These are phyloP conservation scores for Tephrocybe sp. DNA, from an alignment of 768 basidiomycete species.

Conservation along the genomic window DNA sequence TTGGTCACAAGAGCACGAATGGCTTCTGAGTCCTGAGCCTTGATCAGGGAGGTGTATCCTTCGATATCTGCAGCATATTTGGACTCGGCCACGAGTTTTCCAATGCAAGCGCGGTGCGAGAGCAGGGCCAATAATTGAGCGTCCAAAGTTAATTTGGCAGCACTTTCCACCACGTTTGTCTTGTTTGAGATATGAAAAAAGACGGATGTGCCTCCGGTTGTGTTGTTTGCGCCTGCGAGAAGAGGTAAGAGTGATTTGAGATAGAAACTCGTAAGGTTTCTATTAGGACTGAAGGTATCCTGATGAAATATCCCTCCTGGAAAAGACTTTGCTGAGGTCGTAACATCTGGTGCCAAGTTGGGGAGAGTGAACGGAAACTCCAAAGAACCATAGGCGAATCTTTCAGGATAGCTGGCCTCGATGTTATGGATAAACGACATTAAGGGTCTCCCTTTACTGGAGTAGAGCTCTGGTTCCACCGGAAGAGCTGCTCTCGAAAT, in stretches of 20 bases:
- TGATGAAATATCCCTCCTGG: constrained; percentile 14
- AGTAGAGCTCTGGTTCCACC: constrained; percentile 5
- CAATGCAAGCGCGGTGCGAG: constrained; percentile 14
- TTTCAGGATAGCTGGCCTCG: constrained; percentile 3
- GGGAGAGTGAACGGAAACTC: constrained; percentile 17
- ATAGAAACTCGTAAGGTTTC: constrained; percentile 11
- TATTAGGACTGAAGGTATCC: constrained; percentile 11
- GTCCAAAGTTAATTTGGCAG: constrained; percentile 9
- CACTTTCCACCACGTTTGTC: not conserved
- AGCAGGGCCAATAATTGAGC: constrained; percentile 9
- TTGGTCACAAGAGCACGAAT: constrained; percentile 10
- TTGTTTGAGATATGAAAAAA: constrained; percentile 12
- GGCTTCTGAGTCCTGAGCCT: not conserved
- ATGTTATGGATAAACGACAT: constrained; percentile 2
- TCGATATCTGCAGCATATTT: constrained; percentile 8
- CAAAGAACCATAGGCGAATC: constrained; percentile 13
- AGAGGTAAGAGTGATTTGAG: constrained; percentile 9
- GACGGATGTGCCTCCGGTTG: not conserved
- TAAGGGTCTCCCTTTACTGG: not conserved
- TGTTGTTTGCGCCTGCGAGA: not conserved
- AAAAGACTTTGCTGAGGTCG: constrained; percentile 1
- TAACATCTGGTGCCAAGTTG: constrained; percentile 3
- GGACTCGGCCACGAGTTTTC: constrained; percentile 14
- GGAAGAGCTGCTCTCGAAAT: constrained; percentile 5
- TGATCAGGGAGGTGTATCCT: constrained; percentile 4